phyloP scores from a whole-genome alignment of 2,329 filamentous ascomycete species.

The Spiromastix sp. region DNA sequence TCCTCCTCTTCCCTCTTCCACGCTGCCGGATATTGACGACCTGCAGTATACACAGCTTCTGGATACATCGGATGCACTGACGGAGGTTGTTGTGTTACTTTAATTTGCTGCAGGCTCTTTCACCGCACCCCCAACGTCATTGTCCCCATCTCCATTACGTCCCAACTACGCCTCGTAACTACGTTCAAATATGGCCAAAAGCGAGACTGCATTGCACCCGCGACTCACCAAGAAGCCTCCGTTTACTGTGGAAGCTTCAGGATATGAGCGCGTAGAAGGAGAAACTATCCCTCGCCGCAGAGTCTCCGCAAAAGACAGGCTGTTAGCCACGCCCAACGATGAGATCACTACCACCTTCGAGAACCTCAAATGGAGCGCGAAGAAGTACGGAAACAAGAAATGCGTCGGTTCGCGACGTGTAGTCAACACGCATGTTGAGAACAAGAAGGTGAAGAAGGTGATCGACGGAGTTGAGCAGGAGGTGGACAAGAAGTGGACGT shows the following conservation, averaged over 20 bases:
- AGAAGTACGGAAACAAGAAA: conserved; percentile 50
- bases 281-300: conserved; percentile 79
- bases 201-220: conserved; percentile 26
- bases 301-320: conserved; percentile 57
- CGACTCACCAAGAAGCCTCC: conserved; percentile 58
- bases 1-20: neutral
- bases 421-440: conserved; percentile 68
- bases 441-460: conserved; percentile 81
- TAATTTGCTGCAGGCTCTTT: too few relatives aligned
- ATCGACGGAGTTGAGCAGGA: conserved; percentile 69
- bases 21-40: too few relatives aligned
- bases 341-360: conserved; percentile 71
- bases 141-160: too few relatives aligned
- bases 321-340: conserved; percentile 54
- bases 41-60: too few relatives aligned
- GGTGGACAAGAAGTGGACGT: conserved; percentile 86
- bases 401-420: conserved; percentile 64
- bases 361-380: conserved; percentile 60
- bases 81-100: too few relatives aligned
- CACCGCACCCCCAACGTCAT: neutral
- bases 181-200: conserved; percentile 16
- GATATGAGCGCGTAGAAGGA: conserved; percentile 58
- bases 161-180: neutral
- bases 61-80: too few relatives aligned
- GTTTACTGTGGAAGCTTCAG: conserved; percentile 63